Evolutionary conservation across 352 stramenopile genomes (phyloP).

Genomic region (Pythium aphanidermatum): DNA sequence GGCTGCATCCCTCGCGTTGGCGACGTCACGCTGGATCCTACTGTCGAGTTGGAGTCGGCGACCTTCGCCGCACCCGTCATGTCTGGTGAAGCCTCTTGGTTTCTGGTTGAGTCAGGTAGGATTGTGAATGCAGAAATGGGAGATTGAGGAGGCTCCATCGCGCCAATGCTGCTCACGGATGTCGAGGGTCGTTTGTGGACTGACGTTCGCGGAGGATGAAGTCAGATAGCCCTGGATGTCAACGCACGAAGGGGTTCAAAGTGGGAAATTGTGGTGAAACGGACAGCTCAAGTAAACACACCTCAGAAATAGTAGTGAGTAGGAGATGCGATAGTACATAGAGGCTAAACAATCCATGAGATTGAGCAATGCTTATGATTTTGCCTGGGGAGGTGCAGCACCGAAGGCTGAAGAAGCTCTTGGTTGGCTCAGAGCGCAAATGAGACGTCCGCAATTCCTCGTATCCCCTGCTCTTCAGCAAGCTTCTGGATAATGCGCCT

Average conservation of each 20-base stretch:
- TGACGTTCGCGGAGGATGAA: too few species aligned
- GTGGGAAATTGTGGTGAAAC: too few species aligned
- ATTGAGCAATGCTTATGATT: background rate
- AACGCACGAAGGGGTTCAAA: too few species aligned
- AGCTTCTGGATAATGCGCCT: conserved; percentile 50
- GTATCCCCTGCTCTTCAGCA: conserved; percentile 36
- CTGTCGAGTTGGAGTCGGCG: conserved; percentile 9
- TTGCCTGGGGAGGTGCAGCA: too few species aligned
- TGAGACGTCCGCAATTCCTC: conserved; percentile 47
- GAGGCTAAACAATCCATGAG: too few species aligned
- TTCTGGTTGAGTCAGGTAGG: conserved; percentile 13
- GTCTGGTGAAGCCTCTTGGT: background rate
- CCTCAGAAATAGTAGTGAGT: too few species aligned
- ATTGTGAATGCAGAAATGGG: conserved; percentile 11
- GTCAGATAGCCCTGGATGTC: too few species aligned
- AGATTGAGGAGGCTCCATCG: conserved; percentile 17
- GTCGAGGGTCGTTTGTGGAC: too few species aligned
- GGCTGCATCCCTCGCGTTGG: conserved; percentile 2
- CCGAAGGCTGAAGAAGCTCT: background rate
- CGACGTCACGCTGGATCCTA: conserved; percentile 1
- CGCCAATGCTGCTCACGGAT: too few species aligned
- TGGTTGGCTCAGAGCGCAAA: conserved; percentile 35
- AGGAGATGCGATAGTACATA: too few species aligned
- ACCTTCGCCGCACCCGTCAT: conserved; percentile 8
- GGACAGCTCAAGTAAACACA: too few species aligned